Base-by-base conservation (phyloP, 495 filamentous ascomycete genomes). In the Neurospora cerealis region DNA sequence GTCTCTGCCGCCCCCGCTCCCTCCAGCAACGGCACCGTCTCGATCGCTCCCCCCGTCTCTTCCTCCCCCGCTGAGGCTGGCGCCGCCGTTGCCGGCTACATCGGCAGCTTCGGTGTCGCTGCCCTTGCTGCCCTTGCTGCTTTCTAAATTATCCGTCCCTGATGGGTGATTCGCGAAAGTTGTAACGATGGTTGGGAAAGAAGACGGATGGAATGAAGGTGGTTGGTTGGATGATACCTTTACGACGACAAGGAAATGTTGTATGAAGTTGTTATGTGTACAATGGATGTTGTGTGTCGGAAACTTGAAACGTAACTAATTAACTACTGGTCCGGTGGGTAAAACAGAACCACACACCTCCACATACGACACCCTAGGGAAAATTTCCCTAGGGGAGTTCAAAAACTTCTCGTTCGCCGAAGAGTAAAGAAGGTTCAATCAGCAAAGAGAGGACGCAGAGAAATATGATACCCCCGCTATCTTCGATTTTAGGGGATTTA, bases 111-210 rank as follows among this genome's bases (percentile, higher is more conserved):
- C 13, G 79, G 74, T 54, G 73, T 80, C 73, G n/a, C 79, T 4
- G 72, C 69, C 9, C 75, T 83, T 28, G 79, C 77, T 39, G 77
- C 76, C 24, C 60, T 80, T 21, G 79, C 77, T 70, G 80, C 77
- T 10, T 73, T 81, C 60, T 82, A 77, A 77, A 70, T 66, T 36
- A 66, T 66, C 54, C 28, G 13, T 34, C 15, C 21, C 9, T 28
- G 24, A 34, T 36, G 24, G 46, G 21, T 54, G 13, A 54, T 54
- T 4, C 24, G 21, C 24, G 4, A 24, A 13, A 54, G 46, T 54
- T 4, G 2, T n/a, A 11, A 13, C 11, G 46, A 44, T 54, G 46
- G 46, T 54, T 54, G 46, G 21, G 5, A 28, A 60, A 13, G 21
- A 28, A 28, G 11, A 60, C 13, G 48, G 48, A 60, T 13, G 15